These are phyloP conservation scores for Verticillium zaregamsianum DNA, from an alignment of 2,329 filamentous ascomycete genomes.

Conservation along the genomic window DNA sequence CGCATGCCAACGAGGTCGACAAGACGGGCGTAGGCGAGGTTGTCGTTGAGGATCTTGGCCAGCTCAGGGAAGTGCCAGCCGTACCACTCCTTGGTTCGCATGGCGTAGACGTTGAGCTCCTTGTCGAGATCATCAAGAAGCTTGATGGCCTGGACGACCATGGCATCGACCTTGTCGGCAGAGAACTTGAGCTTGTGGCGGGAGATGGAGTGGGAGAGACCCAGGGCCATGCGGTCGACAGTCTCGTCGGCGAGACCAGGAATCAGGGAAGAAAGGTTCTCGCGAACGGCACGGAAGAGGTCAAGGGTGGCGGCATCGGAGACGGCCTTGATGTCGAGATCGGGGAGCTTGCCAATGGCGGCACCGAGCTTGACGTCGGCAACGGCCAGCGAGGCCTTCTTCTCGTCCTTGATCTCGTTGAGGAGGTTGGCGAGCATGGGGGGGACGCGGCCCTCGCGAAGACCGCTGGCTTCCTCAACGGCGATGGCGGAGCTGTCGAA, in stretches of 20 bases:
- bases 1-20: conserved; percentile 88
- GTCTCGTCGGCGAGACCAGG: conserved; percentile 82
- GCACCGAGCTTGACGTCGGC: conserved; percentile 89
- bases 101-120: conserved; percentile 97
- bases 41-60: conserved; percentile 95
- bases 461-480: conserved; percentile 81
- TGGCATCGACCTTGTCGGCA: conserved; percentile 96
- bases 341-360: conserved; percentile 87
- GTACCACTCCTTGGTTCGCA: conserved; percentile 99
- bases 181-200: conserved; percentile 99
- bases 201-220: conserved; percentile 94
- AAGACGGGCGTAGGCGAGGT: conserved; percentile 86
- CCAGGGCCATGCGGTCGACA: conserved; percentile 89
- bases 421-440: conserved; percentile 79
- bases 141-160: conserved; percentile 96
- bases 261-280: conserved; percentile 84
- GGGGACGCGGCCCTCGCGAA: conserved; percentile 87
- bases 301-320: conserved; percentile 80
- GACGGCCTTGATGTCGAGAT: conserved; percentile 75
- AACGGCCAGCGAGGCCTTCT: conserved; percentile 92
- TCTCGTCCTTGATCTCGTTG: conserved; percentile 91
- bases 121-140: conserved; percentile 96
- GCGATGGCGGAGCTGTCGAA: conserved; percentile 91
- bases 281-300: conserved; percentile 89
- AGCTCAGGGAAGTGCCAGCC: conserved; percentile 99